Conservation (phyloP, 169 alveolate genomes). For the Ichthyophthirius multifiliis region DNA sequence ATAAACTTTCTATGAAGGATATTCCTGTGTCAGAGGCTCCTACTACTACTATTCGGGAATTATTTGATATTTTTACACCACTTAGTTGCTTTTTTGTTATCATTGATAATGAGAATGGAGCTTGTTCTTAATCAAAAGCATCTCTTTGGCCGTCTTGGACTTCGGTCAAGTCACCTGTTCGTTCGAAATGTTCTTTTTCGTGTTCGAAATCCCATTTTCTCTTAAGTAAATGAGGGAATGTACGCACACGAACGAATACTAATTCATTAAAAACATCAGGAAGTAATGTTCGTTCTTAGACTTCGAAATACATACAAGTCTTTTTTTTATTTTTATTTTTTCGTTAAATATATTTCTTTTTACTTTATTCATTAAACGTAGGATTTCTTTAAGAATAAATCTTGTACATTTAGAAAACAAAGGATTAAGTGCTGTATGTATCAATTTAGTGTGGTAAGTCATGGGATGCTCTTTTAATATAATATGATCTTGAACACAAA, state of each 20-base stretch:
- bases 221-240: slow-evolving; percentile 85
- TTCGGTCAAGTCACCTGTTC: slow-evolving; percentile 51
- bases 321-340: slow-evolving; percentile 64
- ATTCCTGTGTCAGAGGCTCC: slow-evolving; percentile 90
- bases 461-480: slow-evolving; percentile 76
- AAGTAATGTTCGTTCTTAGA: slow-evolving; percentile 67
- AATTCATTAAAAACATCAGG: slow-evolving; percentile 82
- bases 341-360: slow-evolving; percentile 31
- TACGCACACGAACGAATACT: slow-evolving; percentile 72
- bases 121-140: slow-evolving; percentile 74
- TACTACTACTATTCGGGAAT: slow-evolving; percentile 85
- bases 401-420: slow-evolving; percentile 71
- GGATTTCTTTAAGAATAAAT: slow-evolving; percentile 47
- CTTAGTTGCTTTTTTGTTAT: slow-evolving; percentile 72
- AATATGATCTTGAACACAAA: slow-evolving; percentile 78
- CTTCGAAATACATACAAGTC: slow-evolving; percentile 80
- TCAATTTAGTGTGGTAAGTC: slow-evolving; percentile 74
- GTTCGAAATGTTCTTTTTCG: slow-evolving; percentile 60
- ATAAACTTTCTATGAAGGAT: slow-evolving; percentile 82
- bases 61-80: slow-evolving; percentile 75
- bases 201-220: slow-evolving; percentile 75
- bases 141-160: slow-evolving; percentile 58
- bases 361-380: slow-evolving; percentile 10
- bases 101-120: slow-evolving; percentile 79
- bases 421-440: slow-evolving; percentile 72